Evolutionary conservation across 1,284 basidiomycete genomes (phyloP), one percentile per base, ranked within the genome.

Genomic region (Fomitopsis palustris): DNA sequence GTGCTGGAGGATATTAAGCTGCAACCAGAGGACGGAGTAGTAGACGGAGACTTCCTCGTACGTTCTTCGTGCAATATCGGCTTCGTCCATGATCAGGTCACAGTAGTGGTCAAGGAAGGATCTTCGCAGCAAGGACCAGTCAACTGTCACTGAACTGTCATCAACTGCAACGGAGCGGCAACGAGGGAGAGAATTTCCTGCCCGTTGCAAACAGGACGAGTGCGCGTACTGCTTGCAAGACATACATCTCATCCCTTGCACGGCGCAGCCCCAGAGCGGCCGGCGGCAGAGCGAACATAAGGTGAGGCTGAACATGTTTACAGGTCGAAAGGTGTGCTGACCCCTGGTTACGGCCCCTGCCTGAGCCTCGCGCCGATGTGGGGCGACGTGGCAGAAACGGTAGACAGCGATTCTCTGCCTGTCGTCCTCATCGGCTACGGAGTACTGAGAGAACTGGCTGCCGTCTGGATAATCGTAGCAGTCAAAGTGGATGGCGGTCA

Each of bases 401-500:
- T 82, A 78, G 63, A 86, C 78, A 2, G 83, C 86, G 43, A 88
- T 77, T 54, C 81, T 83, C 66, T 81, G 81, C 8, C 79, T 73
- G 59, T 76, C 75, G 23, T 70, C 63, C 61, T 84, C 81, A 16
- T 76, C 67, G 16, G 71, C 68, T 58, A 78, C 70, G 4, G 77
- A 69, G 64, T 88, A 88, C 60, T 86, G 78, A 8, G 80, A 71
- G 60, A 84, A 70, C 59, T 78, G 74, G 66, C 79, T 86, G 19
- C 88, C 88, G 53, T 82, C 80, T 14, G 85, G 83, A 63, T 84
- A 79, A 66, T 89, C 85, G 65, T 90, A 90, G 71, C 88, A 91
- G 65, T 86, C 84, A 62, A 88, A 83, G 68, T 91, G 88, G 6
- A 89, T 82, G 2, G 78, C 72, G 61, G 81, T 85, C 71, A 82